Percentiles rank a stretch among this genome's conserved stretches.
Conservation (phyloP, 306 rosid species). For the Sicyos edulis region DNA sequence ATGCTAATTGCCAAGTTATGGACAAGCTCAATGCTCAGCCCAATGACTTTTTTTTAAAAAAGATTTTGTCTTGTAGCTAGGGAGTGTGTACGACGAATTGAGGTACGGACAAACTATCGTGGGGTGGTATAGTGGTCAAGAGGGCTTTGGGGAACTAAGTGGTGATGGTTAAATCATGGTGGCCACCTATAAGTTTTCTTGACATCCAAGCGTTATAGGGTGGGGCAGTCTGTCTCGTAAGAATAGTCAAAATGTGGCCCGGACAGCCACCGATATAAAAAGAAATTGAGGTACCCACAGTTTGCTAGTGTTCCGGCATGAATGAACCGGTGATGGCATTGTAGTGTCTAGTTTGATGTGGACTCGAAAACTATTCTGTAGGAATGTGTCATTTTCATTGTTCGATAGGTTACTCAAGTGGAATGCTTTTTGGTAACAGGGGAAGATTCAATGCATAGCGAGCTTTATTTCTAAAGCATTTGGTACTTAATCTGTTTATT, state of each 20-base stretch:
- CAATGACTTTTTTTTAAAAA: background rate
- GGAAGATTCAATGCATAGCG: background rate
- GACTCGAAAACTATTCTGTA: background rate
- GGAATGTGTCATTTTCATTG: background rate
- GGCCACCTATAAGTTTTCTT: too few species aligned
- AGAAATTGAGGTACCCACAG: background rate
- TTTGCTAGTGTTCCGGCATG: background rate
- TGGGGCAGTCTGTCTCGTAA: too few species aligned
- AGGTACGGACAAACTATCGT: background rate
- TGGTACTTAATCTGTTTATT: background rate
- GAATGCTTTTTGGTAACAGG: conserved; percentile 4
- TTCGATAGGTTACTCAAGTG: conserved; percentile 7
- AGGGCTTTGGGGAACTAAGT: too few species aligned
- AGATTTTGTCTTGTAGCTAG: conserved; percentile 4
- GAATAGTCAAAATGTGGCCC: too few species aligned
- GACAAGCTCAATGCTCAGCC: background rate
- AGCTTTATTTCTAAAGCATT: background rate
- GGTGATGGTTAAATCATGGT: too few species aligned
- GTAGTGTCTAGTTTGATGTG: background rate
- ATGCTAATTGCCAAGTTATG: background rate
- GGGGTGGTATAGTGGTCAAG: too few species aligned
- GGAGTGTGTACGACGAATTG: background rate
- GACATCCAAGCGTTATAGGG: too few species aligned
- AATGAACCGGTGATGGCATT: background rate
- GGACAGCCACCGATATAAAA: too few species aligned